phyloP scores from a whole-genome alignment of 208 protist genomes.

The Acanthamoeba castellanii region DNA sequence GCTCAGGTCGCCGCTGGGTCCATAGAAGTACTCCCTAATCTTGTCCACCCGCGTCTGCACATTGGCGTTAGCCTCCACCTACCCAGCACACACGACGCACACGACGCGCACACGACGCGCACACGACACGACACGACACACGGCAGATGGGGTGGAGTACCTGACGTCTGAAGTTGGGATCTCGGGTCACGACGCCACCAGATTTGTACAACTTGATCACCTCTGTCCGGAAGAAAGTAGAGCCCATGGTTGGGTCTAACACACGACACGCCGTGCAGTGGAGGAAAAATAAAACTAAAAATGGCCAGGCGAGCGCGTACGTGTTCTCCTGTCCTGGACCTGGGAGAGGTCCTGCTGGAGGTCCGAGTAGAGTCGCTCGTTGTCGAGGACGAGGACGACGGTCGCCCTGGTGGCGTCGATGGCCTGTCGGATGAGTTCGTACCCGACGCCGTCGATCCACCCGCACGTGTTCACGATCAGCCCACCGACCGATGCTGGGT shows the following conservation, averaged over 20 bases:
- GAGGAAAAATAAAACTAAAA: neutral
- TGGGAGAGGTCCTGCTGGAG: conserved; percentile 60
- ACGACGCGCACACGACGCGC: neutral
- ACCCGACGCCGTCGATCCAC: conserved; percentile 84
- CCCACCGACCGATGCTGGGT: conserved; percentile 56
- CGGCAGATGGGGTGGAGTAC: neutral
- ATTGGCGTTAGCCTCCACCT: too few species aligned
- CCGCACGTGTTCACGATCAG: conserved; percentile 85
- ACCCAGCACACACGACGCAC: neutral
- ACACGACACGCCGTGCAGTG: neutral
- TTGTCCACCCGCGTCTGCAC: conserved; percentile 73
- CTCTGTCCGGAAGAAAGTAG: neutral
- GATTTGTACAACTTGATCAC: conserved; percentile 83
- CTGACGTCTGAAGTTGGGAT: conserved; percentile 26
- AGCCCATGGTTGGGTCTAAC: neutral
- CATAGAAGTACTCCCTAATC: conserved; percentile 85
- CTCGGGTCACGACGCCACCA: conserved; percentile 79
- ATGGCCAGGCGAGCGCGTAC: neutral
- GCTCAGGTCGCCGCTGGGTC: conserved; percentile 72
- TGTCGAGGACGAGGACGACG: conserved; percentile 73
- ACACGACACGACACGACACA: neutral
- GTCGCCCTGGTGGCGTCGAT: conserved; percentile 51
- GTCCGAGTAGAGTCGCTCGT: conserved; percentile 82
- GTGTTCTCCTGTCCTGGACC: neutral
- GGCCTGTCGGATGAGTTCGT: conserved; percentile 75